Evolutionary conservation across 2,329 filamentous ascomycete species (phyloP), one percentile per base, ranked within the genome.

Genomic region (Aspergillus tamarii): DNA sequence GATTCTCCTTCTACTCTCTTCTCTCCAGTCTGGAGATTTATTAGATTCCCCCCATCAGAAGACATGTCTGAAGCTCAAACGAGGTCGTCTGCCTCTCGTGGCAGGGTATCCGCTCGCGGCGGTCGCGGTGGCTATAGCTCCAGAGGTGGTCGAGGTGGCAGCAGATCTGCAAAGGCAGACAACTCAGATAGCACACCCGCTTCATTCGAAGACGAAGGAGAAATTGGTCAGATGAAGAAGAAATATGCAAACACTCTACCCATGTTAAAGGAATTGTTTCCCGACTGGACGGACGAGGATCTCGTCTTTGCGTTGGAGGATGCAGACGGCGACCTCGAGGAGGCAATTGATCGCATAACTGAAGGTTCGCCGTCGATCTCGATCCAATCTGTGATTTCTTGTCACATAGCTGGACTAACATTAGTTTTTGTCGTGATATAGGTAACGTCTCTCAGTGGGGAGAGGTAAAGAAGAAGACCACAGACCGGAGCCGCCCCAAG

Each of bases 221-320:
- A 97, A 80, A 87, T 98, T 70, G 92, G 91, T 76, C 89, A 96
- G 81, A 88, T 98, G 77, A 96, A 96, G 87, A 93, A 92, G 84
- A 89, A 92, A 79, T 95, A 96, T 77, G 87, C 91, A 74, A 83
- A 84, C 74, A 92, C 94, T 82, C 87, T 97, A 72, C 84, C 85
- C 66, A 88, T 90, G 74, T 89, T 99, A 78, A 93, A 92, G 83
- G 94, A 97, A 79, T 89, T 98, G 83, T 97, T 97, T 83, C 89
- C 92, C 64, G 91, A 93, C 80, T 98, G 94, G 95, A 94, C 93
- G 72, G 92, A 97, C 75, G 92, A 94, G 79, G 94, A 98, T 79
- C 88, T 98, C 68, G 88, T 98, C 68, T 95, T 95, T 78, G 94
- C 94, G 66, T 85, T 99, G 64, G 89, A 96, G 80, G 95, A 99